Conservation (phyloP, 306 rosid species). For the Bauhinia variegata region DNA sequence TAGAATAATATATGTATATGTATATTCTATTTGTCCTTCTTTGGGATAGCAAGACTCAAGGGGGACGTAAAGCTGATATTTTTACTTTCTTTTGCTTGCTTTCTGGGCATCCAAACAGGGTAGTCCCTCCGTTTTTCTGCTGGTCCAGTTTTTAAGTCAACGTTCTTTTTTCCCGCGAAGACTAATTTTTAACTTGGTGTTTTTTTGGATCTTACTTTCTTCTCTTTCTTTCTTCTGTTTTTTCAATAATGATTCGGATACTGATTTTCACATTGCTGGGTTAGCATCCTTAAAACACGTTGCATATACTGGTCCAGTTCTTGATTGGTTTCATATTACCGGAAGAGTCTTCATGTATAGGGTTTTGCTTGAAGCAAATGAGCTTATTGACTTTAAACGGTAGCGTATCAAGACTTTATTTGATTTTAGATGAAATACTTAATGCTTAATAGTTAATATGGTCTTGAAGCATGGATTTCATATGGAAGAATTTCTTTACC, state of each 20-base stretch:
- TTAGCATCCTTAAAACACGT: not conserved
- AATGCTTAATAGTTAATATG: too few species aligned
- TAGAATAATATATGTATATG: too few species aligned
- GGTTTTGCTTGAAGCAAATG: conserved; percentile 1
- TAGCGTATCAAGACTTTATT: not conserved
- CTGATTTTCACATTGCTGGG: conserved; percentile 14
- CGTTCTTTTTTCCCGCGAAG: conserved; percentile 25
- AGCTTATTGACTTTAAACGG: not conserved
- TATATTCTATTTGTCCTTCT: conserved; percentile 2
- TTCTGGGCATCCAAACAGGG: conserved; percentile 42
- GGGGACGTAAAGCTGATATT: conserved; percentile 10
- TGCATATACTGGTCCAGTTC: not conserved
- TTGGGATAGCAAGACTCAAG: too few species aligned
- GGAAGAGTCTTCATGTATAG: not conserved
- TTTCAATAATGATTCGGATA: not conserved
- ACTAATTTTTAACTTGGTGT: conserved; percentile 21
- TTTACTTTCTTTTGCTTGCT: not conserved
- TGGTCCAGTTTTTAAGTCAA: conserved; percentile 28
- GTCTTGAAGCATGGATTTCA: not conserved
- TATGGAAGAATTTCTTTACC: not conserved
- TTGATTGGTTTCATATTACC: conserved; percentile 27
- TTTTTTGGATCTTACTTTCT: not conserved
- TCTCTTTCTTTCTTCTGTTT: not conserved
- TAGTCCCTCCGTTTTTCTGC: conserved; percentile 16
- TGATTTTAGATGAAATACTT: not conserved